Percentiles rank a stretch among this genome's conserved stretches.
These are phyloP conservation scores for Asclepias syriaca DNA, from an alignment of 257 asterid genomes.

Conservation along the genomic window DNA sequence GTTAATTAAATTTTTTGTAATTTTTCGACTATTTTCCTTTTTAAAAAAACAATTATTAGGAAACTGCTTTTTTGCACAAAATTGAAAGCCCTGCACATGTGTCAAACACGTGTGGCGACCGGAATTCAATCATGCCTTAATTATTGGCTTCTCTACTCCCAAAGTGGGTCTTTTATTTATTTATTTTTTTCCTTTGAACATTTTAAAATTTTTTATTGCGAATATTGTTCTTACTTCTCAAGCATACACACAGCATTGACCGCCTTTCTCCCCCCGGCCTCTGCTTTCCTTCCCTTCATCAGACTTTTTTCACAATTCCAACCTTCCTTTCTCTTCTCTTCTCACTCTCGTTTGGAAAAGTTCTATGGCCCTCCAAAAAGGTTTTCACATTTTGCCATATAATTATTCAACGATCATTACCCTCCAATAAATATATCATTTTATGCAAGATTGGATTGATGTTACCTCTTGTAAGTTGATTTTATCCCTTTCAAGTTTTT, in stretches of 20 bases:
- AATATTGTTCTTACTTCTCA: too few relatives aligned
- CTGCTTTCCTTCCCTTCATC: slow-evolving; percentile 6
- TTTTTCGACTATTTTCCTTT: too few relatives aligned
- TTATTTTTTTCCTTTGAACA: neutral
- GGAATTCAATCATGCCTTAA: neutral
- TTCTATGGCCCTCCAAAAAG: slow-evolving; percentile 4
- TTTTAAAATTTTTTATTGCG: too few relatives aligned
- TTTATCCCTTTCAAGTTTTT: slow-evolving; percentile 3
- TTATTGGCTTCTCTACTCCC: slow-evolving; percentile 13
- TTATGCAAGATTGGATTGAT: slow-evolving; percentile 10
- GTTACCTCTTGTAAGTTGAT: slow-evolving; percentile 10
- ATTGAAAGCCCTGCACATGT: too few relatives aligned
- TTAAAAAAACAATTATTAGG: too few relatives aligned
- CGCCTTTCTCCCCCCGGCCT: neutral
- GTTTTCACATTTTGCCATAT: neutral
- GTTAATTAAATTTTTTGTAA: too few relatives aligned
- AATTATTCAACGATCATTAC: slow-evolving; percentile 11
- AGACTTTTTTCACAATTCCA: slow-evolving; percentile 18
- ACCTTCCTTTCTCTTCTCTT: neutral
- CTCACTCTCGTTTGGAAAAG: neutral
- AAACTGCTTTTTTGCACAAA: too few relatives aligned
- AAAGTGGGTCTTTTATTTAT: neutral
- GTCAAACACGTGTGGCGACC: too few relatives aligned
- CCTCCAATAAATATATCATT: neutral
- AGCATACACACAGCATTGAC: neutral